Evolutionary conservation across 2,329 filamentous ascomycete species (phyloP), one percentile per base, ranked within the genome.

Genomic region (Phialemonium atrogriseum): DNA sequence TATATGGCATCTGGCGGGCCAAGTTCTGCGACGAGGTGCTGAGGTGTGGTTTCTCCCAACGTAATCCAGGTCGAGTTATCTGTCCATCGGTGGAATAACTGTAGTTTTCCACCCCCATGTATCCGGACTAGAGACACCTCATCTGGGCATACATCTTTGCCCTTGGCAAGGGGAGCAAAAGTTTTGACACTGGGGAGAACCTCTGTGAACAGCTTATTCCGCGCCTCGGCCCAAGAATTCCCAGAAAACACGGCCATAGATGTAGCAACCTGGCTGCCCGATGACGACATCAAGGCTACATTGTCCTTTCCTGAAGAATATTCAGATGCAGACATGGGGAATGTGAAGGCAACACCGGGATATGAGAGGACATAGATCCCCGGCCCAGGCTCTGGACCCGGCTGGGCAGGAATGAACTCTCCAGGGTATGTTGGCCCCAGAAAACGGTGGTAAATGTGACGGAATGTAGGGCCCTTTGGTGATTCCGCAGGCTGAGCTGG

Each of bases 1-100:
- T 95, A 95, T 26, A 94, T 93, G 13, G 88, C 85, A 53, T 95
- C 89, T 2, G 91, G 91, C 5, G 91, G 86, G 0, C 91, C 91
- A 7, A 98, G 71, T 49, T 94, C 88, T 36, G 84, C 81, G 13
- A 96, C 75, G 3, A 98, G 64, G 44, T 96, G 87, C 59, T 98
- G 91, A 0, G 87, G 84, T 2, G 85, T 93, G 0, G 89, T 96
- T 50, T 91, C 78, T 27, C 86, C 86, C 0, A 98, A 65, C 3
- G 66, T 68, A 33, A 98, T 80, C 61, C 73, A 78, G 35, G 87
- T 75, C 0, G 76, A 71, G 19, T 68, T 66, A 24, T 63, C 77
- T 5, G 77, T 77, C 62, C 73, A 75, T 41, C 84, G 78, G 38
- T 87, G 78, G 30, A 84, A 65, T 2, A 95, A 63, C 52, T 94